phyloP scores from a whole-genome alignment of 2,329 filamentous ascomycete species.

The Cladosporium sp. region DNA sequence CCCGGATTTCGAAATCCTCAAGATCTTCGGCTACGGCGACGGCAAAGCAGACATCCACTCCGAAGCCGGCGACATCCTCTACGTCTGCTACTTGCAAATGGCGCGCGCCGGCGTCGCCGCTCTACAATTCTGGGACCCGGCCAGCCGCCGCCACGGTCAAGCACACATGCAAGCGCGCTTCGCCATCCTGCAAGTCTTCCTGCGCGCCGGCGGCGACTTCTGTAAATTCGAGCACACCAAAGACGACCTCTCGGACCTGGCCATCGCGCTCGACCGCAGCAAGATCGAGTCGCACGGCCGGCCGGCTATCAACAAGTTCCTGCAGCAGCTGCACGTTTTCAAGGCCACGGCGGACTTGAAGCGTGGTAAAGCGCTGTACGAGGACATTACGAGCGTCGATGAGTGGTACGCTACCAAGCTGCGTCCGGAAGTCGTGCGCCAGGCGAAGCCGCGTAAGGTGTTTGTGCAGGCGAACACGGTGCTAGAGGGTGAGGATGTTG shows the following conservation, averaged over 20 bases:
- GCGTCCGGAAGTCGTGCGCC: constrained; percentile 70
- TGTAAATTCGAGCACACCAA: constrained; percentile 75
- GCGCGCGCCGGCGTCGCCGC: constrained; percentile 86
- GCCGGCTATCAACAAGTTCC: constrained; percentile 78
- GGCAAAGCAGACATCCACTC: constrained; percentile 70
- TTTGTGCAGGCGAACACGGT: constrained; percentile 94
- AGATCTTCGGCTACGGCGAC: constrained; percentile 89
- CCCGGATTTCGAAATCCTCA: constrained; percentile 83
- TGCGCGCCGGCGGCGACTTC: constrained; percentile 83
- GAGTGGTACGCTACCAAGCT: constrained; percentile 84
- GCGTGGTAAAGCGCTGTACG: constrained; percentile 76
- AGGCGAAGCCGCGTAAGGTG: constrained; percentile 82
- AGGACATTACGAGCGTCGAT: constrained; percentile 78
- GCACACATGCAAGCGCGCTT: constrained; percentile 88
- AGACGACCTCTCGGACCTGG: constrained; percentile 72
- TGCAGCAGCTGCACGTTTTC: constrained; percentile 90
- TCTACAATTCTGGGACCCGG: constrained; percentile 93
- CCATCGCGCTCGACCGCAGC: constrained; percentile 77
- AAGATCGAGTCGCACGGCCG: constrained; percentile 85
- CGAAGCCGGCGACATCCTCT: constrained; percentile 83
- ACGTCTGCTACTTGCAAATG: constrained; percentile 88
- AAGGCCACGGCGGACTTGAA: constrained; percentile 86
- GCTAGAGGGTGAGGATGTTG: constrained; percentile 65
- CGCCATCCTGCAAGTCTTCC: constrained; percentile 80
- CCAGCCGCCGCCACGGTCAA: constrained; percentile 52